These are phyloP conservation scores for Scutellaria baicalensis DNA, from an alignment of 257 asterid species.

Conservation along the genomic window DNA sequence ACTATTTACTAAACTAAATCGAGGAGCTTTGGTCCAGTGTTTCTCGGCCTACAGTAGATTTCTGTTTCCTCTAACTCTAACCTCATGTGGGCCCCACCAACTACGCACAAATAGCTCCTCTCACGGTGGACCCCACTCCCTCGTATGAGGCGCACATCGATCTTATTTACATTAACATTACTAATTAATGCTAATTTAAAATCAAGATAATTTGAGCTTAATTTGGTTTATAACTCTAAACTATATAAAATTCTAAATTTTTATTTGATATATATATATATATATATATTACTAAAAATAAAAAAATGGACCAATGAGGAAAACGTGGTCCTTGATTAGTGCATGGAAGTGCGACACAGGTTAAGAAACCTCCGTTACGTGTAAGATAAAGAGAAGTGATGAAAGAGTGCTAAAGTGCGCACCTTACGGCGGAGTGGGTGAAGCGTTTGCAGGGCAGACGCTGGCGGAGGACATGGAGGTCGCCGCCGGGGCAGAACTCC, in stretches of 20 bases:
- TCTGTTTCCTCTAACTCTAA: background rate
- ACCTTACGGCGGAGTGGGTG: slow-evolving; percentile 86
- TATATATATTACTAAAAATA: no score
- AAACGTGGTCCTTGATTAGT: background rate
- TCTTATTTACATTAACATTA: background rate
- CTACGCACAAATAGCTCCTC: background rate
- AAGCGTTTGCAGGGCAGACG: slow-evolving; percentile 81
- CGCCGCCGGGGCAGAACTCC: slow-evolving; percentile 95
- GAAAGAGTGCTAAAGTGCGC: background rate
- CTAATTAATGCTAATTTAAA: no score
- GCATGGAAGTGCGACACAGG: background rate
- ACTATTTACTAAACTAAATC: background rate
- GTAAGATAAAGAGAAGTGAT: no score
- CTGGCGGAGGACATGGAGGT: slow-evolving; percentile 89
- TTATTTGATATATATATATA: background rate
- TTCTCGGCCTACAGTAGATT: background rate
- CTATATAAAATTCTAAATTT: background rate
- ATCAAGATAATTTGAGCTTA: no score
- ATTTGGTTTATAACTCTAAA: no score
- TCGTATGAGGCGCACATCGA: slow-evolving; percentile 14
- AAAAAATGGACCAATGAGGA: no score
- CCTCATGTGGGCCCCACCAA: slow-evolving; percentile 19
- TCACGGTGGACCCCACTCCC: slow-evolving; percentile 1
- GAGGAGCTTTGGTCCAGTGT: background rate
- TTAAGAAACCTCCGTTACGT: background rate